phyloP scores from a whole-genome alignment of 371 early-diverging fungal genomes.

The Actinomortierella ambigua region DNA sequence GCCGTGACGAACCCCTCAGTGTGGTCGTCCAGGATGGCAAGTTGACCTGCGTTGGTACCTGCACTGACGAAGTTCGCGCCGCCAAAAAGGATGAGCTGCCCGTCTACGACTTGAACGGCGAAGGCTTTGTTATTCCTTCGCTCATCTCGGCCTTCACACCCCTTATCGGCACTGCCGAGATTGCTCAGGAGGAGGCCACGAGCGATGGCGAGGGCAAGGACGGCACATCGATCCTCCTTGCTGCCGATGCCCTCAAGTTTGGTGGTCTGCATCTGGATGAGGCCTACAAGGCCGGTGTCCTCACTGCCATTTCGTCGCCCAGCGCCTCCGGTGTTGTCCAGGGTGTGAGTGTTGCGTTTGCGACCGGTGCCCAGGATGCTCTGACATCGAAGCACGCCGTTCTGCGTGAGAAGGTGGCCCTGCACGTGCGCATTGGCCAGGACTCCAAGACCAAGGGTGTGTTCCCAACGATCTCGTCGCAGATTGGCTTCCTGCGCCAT shows the following conservation, averaged over 20 bases:
- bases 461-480: conserved; percentile 68
- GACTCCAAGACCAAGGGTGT: conserved; percentile 43
- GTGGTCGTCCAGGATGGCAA: conserved; percentile 57
- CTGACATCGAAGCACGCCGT: conserved; percentile 49
- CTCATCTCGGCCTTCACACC: conserved; percentile 51
- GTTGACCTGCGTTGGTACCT: conserved; percentile 61
- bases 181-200: conserved; percentile 57
- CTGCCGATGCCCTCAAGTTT: conserved; percentile 64
- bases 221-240: conserved; percentile 37
- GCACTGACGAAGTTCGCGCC: conserved; percentile 36
- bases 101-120: conserved; percentile 38
- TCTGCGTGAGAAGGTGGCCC: conserved; percentile 62
- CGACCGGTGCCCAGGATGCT: conserved; percentile 53
- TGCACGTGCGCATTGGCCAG: conserved; percentile 67
- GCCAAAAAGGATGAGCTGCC: conserved; percentile 24
- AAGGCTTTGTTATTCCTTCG: conserved; percentile 42
- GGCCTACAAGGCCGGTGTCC: conserved; percentile 68
- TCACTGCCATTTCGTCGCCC: conserved; percentile 60
- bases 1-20: conserved; percentile 22
- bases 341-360: conserved; percentile 62
- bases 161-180: conserved; percentile 63
- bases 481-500: conserved; percentile 66
- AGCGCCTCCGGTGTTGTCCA: conserved; percentile 47
- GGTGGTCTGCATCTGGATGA: conserved; percentile 62
- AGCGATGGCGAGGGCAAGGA: conserved; percentile 52